Evolutionary conservation across 805 yeast species (phyloP), one percentile per base, ranked within the genome.

Genomic region (Saccharomyces eubayanus): DNA sequence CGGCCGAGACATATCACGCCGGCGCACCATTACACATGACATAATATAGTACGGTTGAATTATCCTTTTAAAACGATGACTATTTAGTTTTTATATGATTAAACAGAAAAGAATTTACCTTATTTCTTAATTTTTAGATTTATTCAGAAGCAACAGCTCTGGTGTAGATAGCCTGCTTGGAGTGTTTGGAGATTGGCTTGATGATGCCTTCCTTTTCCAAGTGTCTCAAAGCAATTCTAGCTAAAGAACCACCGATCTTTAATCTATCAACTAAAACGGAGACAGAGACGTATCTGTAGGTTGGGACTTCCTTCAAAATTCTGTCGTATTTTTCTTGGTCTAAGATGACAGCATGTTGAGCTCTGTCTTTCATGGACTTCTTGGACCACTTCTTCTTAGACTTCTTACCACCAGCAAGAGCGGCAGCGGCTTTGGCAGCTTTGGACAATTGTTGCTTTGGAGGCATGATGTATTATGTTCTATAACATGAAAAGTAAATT

Each of bases 331-430:
- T 89, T 70, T 94, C 96, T 83, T 94, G 97, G 79, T 94, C 99
- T 73, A 94, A 83, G 77, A 88, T 81, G 73, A 94, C 91, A 75
- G 90, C 85, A 85, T 94, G 99, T 78, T 89, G 92, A 72, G 99
- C 98, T 96, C 88, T 92, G 82, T 94, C 99, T 91, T 95, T 94
- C 79, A 90, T 96, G 86, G 95, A 90, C 80, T 97, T 97, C 86
- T 92, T 91, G 87, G 96, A 88, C 99, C 98, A 94, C 96, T 94
- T 94, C 96, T 94, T 92, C 90, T 94, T 94, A 80, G 96, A 89
- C 77, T 92, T 90, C 88, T 91, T 91, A 86, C 97, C 96, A 87
- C 97, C 97, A 78, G 97, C 97, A 86, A 89, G 83, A 78, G 97
- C 98, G 83, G 98, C 98, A 74, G 98, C 97, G 75, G 97, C 97